Evolutionary conservation across 2,329 filamentous ascomycete genomes (phyloP), one percentile per base, ranked within the genome.

Genomic region (Curvularia sp.): DNA sequence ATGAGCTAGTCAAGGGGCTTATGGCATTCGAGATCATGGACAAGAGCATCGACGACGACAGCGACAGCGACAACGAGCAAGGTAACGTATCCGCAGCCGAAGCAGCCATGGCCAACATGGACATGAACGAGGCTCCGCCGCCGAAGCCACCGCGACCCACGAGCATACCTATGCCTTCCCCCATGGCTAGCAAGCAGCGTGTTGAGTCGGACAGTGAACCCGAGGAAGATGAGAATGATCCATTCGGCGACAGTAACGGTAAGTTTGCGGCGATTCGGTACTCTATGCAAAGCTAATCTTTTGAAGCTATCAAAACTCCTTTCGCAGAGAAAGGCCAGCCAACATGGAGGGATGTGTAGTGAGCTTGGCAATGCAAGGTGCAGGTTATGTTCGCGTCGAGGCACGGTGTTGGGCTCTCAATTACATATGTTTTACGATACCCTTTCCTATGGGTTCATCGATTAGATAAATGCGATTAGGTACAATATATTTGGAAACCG

Each of bases 11-110:
- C 41, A 89, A 89, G 61, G 92, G 93, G 1, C 84, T 99, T 57
- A 97, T 96, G 86, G 91, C 93, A 0, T 99, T 93, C 72, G 94
- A 98, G 78, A 91, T 97, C 68, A 86, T 98, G 63, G 94, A 99
- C 74, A 88, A 89, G 60, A 93, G 91, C 48, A 90, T 94, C 63
- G 90, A 92, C 64, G 86, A 89, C 62, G 87, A 89, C 67, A 88
- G 86, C 58, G 86, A 88, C 68, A 88, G 85, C 61, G 87, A 89
- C 51, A 78, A 79, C 13, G 83, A 83, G 63, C 58, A 63, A 9
- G 51, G 49, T 15, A 58, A 57, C 8, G 47, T 64, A 2, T 60
- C 66, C 35, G 58, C 79, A 30, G 76, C 28, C 7, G 28, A 30
- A 30, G 28, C 30, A 7, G 30, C 79, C 12, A 76, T 85, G 56